Evolutionary conservation across 2,329 filamentous ascomycete genomes (phyloP), one percentile per base, ranked within the genome.

Genomic region (Phialophora macrospora): DNA sequence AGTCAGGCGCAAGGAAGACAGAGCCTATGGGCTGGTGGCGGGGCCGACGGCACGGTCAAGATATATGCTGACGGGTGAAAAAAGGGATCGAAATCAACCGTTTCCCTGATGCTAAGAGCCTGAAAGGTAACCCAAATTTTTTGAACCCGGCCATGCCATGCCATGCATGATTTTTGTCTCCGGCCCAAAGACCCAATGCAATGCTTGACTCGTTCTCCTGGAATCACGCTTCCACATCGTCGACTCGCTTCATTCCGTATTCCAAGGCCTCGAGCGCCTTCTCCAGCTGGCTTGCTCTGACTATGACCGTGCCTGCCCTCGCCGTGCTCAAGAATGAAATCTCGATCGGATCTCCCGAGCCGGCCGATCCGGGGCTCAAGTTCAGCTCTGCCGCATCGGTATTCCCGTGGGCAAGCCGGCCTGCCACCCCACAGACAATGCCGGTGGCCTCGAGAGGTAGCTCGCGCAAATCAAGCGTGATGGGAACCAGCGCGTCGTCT

Each of bases 351-450:
- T 77, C 75, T 58, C 14, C 4, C 17, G 52, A 0, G 17, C 17
- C 38, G 2, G 28, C 20, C 3, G 52, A 30, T 32, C 44, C 4
- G n/a, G 48, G 14, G 17, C 46, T 30, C 41, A 46, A 12, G 12
- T 14, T 32, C 22, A 60, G 48, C 48, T 51, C 20, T 51, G 8
- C 34, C 14, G 32, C 75, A 71, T 80, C 80, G 62, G 82, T 78
- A 77, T 92, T 88, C 54, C 91, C 90, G 57, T 90, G 87, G 0
- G 93, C 90, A 30, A 98, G 82, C 62, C 88, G 85, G 28, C 93
- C 92, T 0, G 94, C 93, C 1, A 99, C 92, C 30, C 95, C 94
- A 72, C 93, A 97, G 3, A 99, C 92, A 64, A 99, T 97, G 24
- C 94, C 94, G 0, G 93, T 96, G 7, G 92, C 93, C 76, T 97